phyloP scores from a whole-genome alignment of 2,329 filamentous ascomycete genomes.

The Amesomyces nigricolor region DNA sequence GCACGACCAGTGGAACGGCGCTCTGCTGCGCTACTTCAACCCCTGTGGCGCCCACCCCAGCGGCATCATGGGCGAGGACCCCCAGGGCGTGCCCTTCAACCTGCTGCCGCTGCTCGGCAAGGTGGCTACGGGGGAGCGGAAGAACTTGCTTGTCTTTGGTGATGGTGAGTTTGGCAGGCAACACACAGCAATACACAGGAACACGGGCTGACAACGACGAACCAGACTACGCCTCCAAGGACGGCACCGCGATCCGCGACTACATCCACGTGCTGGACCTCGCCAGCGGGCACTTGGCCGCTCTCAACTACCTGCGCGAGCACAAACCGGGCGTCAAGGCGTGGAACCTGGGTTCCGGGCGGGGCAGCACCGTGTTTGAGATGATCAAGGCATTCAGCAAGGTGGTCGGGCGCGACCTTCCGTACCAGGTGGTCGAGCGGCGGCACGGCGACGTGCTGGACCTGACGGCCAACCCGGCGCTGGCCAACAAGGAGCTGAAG shows the following conservation, averaged over 20 bases:
- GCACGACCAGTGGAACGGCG: constrained; percentile 82
- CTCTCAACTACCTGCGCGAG: constrained; percentile 82
- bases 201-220: background rate
- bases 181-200: background rate
- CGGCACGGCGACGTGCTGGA: constrained; percentile 88
- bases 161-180: constrained; percentile 57
- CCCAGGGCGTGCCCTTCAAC: constrained; percentile 92
- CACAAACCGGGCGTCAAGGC: constrained; percentile 84
- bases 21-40: constrained; percentile 95
- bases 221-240: constrained; percentile 80
- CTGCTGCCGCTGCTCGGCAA: constrained; percentile 89
- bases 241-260: constrained; percentile 92
- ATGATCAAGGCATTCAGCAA: constrained; percentile 92
- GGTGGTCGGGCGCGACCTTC: constrained; percentile 77
- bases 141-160: constrained; percentile 91
- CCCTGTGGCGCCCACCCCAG: constrained; percentile 90
- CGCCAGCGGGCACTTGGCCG: constrained; percentile 76
- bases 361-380: constrained; percentile 91
- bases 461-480: constrained; percentile 82
- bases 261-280: constrained; percentile 97
- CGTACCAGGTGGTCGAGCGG: constrained; percentile 79
- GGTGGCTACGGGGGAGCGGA: constrained; percentile 89
- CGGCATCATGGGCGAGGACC: constrained; percentile 97
- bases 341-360: constrained; percentile 95
- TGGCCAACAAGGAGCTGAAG: constrained; percentile 80